Conservation (phyloP, 2,329 filamentous ascomycete genomes). For the Fonsecaea pugnacius region DNA sequence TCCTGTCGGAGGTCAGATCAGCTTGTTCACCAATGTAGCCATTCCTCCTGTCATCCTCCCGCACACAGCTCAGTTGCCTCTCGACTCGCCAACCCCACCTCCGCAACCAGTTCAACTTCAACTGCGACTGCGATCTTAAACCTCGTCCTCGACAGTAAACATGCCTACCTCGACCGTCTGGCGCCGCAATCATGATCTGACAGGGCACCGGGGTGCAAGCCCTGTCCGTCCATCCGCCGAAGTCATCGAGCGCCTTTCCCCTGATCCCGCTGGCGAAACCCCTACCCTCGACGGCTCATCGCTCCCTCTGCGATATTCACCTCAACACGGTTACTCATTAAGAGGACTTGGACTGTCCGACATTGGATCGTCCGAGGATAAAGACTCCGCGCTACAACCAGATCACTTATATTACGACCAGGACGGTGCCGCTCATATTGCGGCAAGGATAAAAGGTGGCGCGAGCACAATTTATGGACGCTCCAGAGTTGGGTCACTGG, state of each 20-base stretch:
- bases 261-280: slow-evolving; percentile 29
- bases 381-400: slow-evolving; percentile 24
- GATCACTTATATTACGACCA: slow-evolving; percentile 35
- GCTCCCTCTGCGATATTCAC: slow-evolving; percentile 9
- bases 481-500: slow-evolving; percentile 1
- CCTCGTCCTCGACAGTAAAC: slow-evolving; percentile 15
- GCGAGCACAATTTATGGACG: slow-evolving; percentile 13
- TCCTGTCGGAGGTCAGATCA: slow-evolving; percentile 24
- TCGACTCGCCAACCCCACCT: slow-evolving; percentile 30
- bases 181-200: slow-evolving; percentile 28
- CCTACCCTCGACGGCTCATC: slow-evolving; percentile 15
- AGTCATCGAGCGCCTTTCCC: slow-evolving; percentile 36
- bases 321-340: slow-evolving; percentile 21
- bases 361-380: slow-evolving; percentile 13
- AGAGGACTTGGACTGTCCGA: slow-evolving; percentile 34
- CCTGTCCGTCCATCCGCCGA: slow-evolving; percentile 31
- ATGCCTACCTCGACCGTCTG: slow-evolving; percentile 38
- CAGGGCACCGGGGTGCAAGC: slow-evolving; percentile 25
- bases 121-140: slow-evolving; percentile 13
- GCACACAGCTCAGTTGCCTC: slow-evolving; percentile 15
- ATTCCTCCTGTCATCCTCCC: slow-evolving; percentile 12
- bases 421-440: slow-evolving; percentile 35
- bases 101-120: slow-evolving; percentile 21
- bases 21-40: slow-evolving; percentile 32
- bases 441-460: slow-evolving; percentile 26